phyloP scores from a whole-genome alignment of 2,329 filamentous ascomycete genomes.

The Curvularia sp. region DNA sequence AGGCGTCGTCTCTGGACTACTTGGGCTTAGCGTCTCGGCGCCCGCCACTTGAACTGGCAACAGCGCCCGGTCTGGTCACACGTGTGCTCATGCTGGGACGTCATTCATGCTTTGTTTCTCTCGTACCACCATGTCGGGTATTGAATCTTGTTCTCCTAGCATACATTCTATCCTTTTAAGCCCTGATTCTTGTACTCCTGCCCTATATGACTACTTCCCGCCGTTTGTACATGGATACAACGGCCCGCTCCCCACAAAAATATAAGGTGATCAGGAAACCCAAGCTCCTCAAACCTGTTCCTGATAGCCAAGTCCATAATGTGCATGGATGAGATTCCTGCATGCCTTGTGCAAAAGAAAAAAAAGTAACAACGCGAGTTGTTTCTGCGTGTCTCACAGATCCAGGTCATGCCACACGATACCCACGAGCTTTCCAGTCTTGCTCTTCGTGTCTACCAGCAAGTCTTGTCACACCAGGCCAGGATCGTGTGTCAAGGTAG shows the following conservation, averaged over 20 bases:
- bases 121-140: slow-evolving; percentile 4
- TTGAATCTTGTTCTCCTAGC: not conserved
- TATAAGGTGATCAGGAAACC: not conserved
- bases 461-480: not conserved
- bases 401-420: too few species aligned
- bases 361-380: not conserved
- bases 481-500: not conserved
- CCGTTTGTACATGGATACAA: slow-evolving; percentile 1
- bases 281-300: not conserved
- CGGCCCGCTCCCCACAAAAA: slow-evolving; percentile 11
- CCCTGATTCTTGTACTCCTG: slow-evolving; percentile 4
- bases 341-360: not conserved
- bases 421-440: not conserved
- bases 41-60: slow-evolving; percentile 28
- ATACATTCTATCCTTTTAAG: not conserved
- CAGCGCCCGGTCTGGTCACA: slow-evolving; percentile 24
- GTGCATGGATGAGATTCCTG: not conserved
- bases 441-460: not conserved
- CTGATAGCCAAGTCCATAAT: not conserved
- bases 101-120: slow-evolving; percentile 20
- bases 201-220: slow-evolving; percentile 6
- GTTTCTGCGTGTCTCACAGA: not conserved
- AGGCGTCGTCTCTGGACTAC: slow-evolving; percentile 10
- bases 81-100: slow-evolving; percentile 22
- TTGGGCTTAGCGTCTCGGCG: slow-evolving; percentile 28